Evolutionary conservation across 225 moss, liverwort and hornwort species (phyloP).

Genomic region (Neckera pumila): DNA sequence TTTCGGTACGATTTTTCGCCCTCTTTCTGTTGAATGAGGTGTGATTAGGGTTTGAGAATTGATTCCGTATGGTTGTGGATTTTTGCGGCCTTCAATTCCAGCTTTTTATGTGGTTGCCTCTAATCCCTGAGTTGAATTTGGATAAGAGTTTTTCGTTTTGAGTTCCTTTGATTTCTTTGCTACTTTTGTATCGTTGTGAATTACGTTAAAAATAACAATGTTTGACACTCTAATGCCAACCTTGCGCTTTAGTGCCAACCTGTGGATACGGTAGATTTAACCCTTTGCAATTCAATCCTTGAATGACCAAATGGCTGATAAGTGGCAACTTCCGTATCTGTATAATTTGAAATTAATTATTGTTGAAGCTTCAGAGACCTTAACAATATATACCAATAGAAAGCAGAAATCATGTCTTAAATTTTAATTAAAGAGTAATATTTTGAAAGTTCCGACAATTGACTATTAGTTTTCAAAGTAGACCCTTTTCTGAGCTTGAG

Average conservation of each 20-base stretch:
- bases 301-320: background rate
- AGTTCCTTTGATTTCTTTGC: background rate
- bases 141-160: background rate
- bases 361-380: background rate
- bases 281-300: background rate
- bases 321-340: background rate
- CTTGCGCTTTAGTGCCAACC: background rate
- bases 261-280: background rate
- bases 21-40: background rate
- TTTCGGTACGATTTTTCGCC: background rate
- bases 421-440: background rate
- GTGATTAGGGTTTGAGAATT: background rate
- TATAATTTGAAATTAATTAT: background rate
- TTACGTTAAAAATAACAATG: background rate
- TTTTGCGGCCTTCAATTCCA: background rate
- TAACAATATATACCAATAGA: background rate
- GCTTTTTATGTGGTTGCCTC: background rate
- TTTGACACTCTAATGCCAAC: background rate
- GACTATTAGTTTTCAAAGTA: background rate
- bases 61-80: background rate
- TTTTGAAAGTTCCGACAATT: background rate
- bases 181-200: background rate
- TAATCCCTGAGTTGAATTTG: background rate
- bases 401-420: background rate
- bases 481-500: background rate